Evolutionary conservation across 805 yeast species (phyloP).

Genomic region (Ogataea corticis): DNA sequence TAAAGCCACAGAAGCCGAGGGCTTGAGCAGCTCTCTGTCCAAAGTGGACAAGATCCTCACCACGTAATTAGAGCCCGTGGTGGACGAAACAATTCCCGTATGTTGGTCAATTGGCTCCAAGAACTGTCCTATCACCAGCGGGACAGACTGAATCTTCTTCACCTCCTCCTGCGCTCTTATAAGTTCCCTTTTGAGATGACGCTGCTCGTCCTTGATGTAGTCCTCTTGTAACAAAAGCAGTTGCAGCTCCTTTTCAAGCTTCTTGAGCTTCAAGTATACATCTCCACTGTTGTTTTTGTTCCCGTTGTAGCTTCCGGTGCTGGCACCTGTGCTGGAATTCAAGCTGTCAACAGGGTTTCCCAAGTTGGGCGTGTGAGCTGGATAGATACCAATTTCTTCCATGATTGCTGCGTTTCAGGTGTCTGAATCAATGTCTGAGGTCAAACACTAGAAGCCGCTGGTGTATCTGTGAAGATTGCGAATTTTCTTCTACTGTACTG

Average conservation of each 20-base stretch:
- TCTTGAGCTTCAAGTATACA: slow-evolving; percentile 81
- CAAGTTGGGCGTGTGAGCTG: slow-evolving; percentile 29
- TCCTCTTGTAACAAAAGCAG: slow-evolving; percentile 87
- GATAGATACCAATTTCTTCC: slow-evolving; percentile 64
- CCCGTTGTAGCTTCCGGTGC: slow-evolving; percentile 15
- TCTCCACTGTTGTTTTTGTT: slow-evolving; percentile 47
- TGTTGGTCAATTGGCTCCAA: slow-evolving; percentile 96
- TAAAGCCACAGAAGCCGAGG: slow-evolving; percentile 93
- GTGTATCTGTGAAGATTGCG: slow-evolving; percentile 3
- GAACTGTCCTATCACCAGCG: slow-evolving; percentile 96
- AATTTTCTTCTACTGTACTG: slow-evolving; percentile 1
- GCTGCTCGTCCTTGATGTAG: slow-evolving; percentile 96
- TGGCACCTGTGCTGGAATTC: slow-evolving; percentile 28
- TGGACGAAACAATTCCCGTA: slow-evolving; percentile 94
- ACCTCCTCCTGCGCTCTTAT: slow-evolving; percentile 98
- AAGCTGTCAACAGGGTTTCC: slow-evolving; percentile 25
- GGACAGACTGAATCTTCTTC: slow-evolving; percentile 94
- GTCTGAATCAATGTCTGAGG: background rate
- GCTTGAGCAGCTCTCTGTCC: slow-evolving; percentile 91
- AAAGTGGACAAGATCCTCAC: slow-evolving; percentile 92
- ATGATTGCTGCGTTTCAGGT: slow-evolving; percentile 28
- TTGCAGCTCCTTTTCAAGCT: slow-evolving; percentile 87
- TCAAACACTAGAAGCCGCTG: slow-evolving; percentile 1
- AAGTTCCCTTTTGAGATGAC: slow-evolving; percentile 91
- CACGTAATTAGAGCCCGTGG: slow-evolving; percentile 97